Conservation (phyloP, 2,329 filamentous ascomycete genomes). For the Colletotrichum orbiculare region DNA sequence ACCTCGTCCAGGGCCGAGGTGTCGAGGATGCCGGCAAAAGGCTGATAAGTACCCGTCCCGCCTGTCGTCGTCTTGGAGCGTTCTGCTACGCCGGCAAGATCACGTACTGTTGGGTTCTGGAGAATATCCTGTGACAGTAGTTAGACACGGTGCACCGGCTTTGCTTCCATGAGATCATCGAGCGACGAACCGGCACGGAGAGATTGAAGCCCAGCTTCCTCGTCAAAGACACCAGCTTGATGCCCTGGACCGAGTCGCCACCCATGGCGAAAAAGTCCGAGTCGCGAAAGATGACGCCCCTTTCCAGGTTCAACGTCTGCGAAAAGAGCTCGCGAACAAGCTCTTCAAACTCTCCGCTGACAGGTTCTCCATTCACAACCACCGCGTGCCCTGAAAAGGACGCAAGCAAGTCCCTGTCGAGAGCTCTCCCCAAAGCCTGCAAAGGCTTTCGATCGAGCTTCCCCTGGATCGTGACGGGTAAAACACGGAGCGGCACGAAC, state of each 20-base stretch:
- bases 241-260: constrained; percentile 9
- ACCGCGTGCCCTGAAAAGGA: background rate
- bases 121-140: constrained; percentile 1
- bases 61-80: background rate
- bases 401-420: background rate
- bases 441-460: constrained; percentile 14
- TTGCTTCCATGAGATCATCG: too few relatives aligned
- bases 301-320: background rate
- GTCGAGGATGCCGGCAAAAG: background rate
- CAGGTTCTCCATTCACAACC: background rate
- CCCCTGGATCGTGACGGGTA: constrained; percentile 14
- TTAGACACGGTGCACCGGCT: background rate
- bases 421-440: background rate
- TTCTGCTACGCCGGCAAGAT: constrained; percentile 1
- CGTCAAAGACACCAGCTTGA: constrained; percentile 13
- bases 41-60: background rate
- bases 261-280: constrained; percentile 15
- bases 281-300: background rate
- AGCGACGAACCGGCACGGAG: background rate
- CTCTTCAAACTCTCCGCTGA: background rate
- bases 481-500: background rate
- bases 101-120: background rate
- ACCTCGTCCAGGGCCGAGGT: background rate
- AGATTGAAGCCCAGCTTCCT: constrained; percentile 15
- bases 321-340: background rate